phyloP scores from a whole-genome alignment of 192 early-diverging fungal genomes.

The Linnemannia schmuckeri region DNA sequence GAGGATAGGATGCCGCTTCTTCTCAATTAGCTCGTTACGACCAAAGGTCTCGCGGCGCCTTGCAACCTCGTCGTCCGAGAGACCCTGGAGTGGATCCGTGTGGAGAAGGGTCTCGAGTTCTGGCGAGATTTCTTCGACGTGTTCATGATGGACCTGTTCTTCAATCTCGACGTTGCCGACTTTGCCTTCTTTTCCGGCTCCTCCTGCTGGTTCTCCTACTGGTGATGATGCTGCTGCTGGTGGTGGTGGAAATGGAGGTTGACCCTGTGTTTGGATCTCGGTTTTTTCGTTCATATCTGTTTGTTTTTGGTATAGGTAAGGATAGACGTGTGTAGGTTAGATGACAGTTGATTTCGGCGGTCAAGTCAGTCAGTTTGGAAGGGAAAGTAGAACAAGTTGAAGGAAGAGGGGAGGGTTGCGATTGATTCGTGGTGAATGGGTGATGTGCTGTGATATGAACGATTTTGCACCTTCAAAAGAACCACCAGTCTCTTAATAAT shows the following conservation, averaged over 20 bases:
- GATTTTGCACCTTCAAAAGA: background rate
- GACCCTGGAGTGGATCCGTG: conserved; percentile 83
- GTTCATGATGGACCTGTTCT: conserved; percentile 78
- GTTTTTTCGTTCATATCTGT: conserved; percentile 38
- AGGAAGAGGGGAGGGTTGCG: background rate
- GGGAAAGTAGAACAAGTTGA: background rate
- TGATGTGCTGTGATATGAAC: background rate
- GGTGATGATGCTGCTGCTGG: background rate
- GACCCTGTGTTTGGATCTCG: conserved; percentile 26
- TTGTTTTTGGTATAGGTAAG: background rate
- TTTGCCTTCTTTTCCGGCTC: conserved; percentile 41
- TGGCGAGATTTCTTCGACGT: conserved; percentile 81
- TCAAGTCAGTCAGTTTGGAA: background rate
- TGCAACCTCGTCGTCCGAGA: conserved; percentile 75
- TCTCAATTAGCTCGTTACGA: conserved; percentile 83
- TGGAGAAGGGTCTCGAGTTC: conserved; percentile 84
- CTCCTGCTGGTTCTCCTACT: too few relatives aligned
- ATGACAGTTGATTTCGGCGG: background rate
- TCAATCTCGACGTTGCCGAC: conserved; percentile 71
- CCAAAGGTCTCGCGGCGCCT: conserved; percentile 83
- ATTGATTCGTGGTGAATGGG: background rate
- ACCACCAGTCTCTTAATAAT: background rate
- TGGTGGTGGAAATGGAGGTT: background rate
- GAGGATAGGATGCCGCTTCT: conserved; percentile 84
- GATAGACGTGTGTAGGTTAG: background rate